These are phyloP conservation scores for Solanum rostratum DNA, from an alignment of 257 asterid species.

Conservation along the genomic window DNA sequence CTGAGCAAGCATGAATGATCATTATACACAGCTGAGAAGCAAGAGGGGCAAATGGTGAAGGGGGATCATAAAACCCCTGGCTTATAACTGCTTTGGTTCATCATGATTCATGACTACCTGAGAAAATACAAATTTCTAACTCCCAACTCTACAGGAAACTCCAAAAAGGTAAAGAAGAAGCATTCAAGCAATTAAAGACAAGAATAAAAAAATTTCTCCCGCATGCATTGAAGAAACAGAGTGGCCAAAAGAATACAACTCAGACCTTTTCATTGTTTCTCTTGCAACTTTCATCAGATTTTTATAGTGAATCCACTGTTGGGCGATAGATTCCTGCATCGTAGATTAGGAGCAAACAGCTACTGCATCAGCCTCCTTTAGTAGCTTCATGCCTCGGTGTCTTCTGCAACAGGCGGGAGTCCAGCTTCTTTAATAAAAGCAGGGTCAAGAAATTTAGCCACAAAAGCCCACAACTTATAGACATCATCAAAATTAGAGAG, in stretches of 20 bases:
- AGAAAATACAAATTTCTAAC: constrained; percentile 39
- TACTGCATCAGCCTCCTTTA: neutral
- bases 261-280: constrained; percentile 11
- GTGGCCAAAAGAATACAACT: constrained; percentile 27
- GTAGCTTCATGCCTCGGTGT: constrained; percentile 32
- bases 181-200: constrained; percentile 47
- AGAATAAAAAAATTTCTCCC: constrained; percentile 49
- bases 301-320: neutral
- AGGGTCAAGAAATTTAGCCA: constrained; percentile 86
- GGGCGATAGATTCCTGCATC: constrained; percentile 10
- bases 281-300: constrained; percentile 4
- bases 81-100: constrained; percentile 34
- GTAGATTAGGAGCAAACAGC: constrained; percentile 5
- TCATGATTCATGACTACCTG: constrained; percentile 22
- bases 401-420: constrained; percentile 70
- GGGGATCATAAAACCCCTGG: constrained; percentile 8
- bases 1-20: constrained; percentile 17
- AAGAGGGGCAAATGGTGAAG: constrained; percentile 7
- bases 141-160: constrained; percentile 41
- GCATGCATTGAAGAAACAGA: constrained; percentile 28
- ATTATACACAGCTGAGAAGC: constrained; percentile 41
- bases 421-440: constrained; percentile 61
- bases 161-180: constrained; percentile 15
- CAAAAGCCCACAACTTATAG: constrained; percentile 93
- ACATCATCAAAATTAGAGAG: constrained; percentile 86